Base-by-base conservation (phyloP, 2,329 filamentous ascomycete species). In the Stagonosporopsis tanaceti region DNA sequence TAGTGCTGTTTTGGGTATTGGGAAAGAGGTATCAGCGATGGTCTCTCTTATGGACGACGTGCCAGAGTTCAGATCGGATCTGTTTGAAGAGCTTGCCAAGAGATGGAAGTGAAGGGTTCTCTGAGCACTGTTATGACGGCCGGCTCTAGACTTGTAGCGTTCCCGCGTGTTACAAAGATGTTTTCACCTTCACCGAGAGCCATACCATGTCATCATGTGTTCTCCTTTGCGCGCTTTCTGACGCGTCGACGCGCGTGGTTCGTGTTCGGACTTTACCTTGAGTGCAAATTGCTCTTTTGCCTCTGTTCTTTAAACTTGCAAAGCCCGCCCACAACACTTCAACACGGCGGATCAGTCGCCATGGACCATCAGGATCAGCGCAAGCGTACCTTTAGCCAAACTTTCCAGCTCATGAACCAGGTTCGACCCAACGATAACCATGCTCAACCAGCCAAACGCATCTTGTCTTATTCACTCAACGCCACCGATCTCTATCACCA, bases 1-100 rank as follows among this genome's bases (percentile, higher is more conserved):
- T 30, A 63, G 61, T 14, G 70, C 68, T 52, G 68, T 72, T n/a
- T 53, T 68, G 4, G 67, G 67, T 14, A 69, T 62, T 6, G 62
- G 67, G 7, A 71, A 62, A 47, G 66, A 65, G 6, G 70, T 70
- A 50, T 61, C 70, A 14, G 57, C 64, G 11, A 65, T 72, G 8
- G 66, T 72, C 27, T 61, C 66, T 48, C 54, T 68, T 8, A 70
- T 73, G 68, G 69, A 71, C 22, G 67, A 69, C n/a, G 53, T 70
- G 6, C 64, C 68, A n/a, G 69, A 69, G 14, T 73, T 73, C 37
- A 62, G 69, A 27, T 60, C 67, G 24, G 70, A 72, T 17, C 59
- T 73, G 1, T 72, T 72, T 20, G 69, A 72, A 41, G 68, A 72
- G 54, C 64, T 73, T 52, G 67, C 67, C 5, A 58, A 57, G 25